A percentile compares a stretch with the other conserved stretches of the same genome.
phyloP scores from a whole-genome alignment of 2,329 filamentous ascomycete species.

The Botryotinia calthae region DNA sequence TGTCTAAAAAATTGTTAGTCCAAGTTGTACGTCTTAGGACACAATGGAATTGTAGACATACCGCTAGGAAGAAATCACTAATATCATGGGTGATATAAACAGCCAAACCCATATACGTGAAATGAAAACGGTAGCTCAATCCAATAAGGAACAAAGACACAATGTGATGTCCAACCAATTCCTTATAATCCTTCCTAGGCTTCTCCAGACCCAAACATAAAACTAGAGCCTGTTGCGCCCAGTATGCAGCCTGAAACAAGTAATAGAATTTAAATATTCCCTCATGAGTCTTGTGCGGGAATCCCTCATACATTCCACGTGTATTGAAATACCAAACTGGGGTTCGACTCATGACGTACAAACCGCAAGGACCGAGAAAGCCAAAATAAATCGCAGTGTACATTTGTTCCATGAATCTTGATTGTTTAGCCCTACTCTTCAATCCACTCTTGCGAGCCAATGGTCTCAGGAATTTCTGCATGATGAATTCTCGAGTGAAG shows the following conservation, averaged over 20 bases:
- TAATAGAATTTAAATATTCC: slow-evolving; percentile 91
- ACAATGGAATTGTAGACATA: slow-evolving; percentile 46
- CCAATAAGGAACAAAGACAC: slow-evolving; percentile 81
- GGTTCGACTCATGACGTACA: slow-evolving; percentile 87
- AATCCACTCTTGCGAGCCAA: slow-evolving; percentile 70
- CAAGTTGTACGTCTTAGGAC: not conserved
- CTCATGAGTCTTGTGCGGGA: slow-evolving; percentile 79
- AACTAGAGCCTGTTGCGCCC: slow-evolving; percentile 93
- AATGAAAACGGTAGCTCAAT: slow-evolving; percentile 91
- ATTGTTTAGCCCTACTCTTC: slow-evolving; percentile 71
- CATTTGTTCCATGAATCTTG: slow-evolving; percentile 92
- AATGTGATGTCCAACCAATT: slow-evolving; percentile 87
- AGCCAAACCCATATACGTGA: slow-evolving; percentile 88
- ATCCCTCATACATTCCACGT: slow-evolving; percentile 81
- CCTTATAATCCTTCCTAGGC: slow-evolving; percentile 90
- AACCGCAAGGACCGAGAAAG: slow-evolving; percentile 74
- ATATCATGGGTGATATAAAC: slow-evolving; percentile 95
- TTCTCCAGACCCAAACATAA: slow-evolving; percentile 84
- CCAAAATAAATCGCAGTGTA: slow-evolving; percentile 91
- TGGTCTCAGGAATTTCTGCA: slow-evolving; percentile 83
- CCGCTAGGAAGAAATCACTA: slow-evolving; percentile 90
- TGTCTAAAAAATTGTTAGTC: slow-evolving; percentile 51
- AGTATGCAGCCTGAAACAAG: slow-evolving; percentile 88
- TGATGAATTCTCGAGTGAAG: slow-evolving; percentile 92
- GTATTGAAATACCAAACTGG: slow-evolving; percentile 97